phyloP scores from a whole-genome alignment of 2,329 filamentous ascomycete species.

The Pestalotiopsis sp. region DNA sequence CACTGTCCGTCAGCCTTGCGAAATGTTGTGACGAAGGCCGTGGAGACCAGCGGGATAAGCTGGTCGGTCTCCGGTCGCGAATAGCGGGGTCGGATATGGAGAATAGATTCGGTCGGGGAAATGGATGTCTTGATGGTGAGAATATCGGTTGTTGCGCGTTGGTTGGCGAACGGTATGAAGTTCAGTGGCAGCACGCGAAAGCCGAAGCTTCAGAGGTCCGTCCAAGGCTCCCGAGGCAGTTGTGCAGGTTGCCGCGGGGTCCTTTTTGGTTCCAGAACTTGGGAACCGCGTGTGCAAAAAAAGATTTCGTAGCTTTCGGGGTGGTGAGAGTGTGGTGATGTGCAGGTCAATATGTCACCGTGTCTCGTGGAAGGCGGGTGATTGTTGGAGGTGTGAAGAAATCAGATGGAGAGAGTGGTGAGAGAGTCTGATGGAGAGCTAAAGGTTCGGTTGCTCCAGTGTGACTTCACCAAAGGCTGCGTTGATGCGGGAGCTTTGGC shows the following conservation, averaged over 20 bases:
- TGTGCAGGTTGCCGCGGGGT: constrained; percentile 11
- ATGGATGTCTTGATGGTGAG: neutral
- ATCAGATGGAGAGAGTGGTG: neutral
- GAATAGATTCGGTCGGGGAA: neutral
- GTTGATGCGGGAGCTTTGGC: constrained; percentile 3
- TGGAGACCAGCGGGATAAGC: neutral
- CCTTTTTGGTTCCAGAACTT: neutral
- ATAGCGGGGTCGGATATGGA: neutral
- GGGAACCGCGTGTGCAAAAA: neutral
- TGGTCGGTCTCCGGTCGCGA: neutral
- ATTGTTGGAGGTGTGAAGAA: neutral
- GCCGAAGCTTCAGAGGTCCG: constrained; percentile 10
- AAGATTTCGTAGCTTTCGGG: neutral
- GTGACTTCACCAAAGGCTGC: neutral
- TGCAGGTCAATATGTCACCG: neutral
- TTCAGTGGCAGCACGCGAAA: constrained; percentile 1
- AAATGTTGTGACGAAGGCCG: neutral
- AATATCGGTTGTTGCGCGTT: neutral
- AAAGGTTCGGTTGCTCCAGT: neutral
- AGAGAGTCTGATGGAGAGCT: neutral
- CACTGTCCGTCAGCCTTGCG: constrained; percentile 5
- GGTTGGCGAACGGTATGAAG: neutral
- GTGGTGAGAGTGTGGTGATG: neutral
- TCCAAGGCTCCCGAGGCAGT: constrained; percentile 6
- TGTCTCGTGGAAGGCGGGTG: neutral